Evolutionary conservation across 768 basidiomycete genomes (phyloP).

Genomic region (Gloeophyllum trabeum): DNA sequence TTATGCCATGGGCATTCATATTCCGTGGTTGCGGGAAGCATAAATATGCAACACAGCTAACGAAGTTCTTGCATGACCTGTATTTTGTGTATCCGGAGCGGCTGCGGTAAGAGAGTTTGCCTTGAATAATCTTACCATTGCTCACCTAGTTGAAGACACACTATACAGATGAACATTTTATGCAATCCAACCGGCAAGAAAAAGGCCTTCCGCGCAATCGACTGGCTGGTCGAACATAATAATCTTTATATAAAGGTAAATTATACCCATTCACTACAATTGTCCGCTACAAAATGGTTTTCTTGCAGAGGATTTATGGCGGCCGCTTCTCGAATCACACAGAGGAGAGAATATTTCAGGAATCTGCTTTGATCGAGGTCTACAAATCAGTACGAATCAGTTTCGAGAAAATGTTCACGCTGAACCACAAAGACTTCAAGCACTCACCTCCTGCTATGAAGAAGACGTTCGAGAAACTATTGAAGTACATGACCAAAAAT

Average conservation of each 20-base stretch:
- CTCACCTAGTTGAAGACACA: conserved; percentile 4
- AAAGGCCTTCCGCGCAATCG: conserved; percentile 19
- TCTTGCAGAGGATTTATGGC: conserved; percentile 19
- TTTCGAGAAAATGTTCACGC: background rate
- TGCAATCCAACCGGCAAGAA: conserved; percentile 24
- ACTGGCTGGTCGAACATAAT: conserved; percentile 30
- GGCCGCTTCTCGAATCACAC: conserved; percentile 23
- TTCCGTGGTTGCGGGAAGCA: conserved; percentile 21
- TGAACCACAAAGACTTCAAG: background rate
- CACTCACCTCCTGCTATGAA: conserved; percentile 13
- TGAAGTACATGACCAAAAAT: conserved; percentile 7
- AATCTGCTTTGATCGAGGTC: conserved; percentile 23
- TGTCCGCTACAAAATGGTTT: background rate
- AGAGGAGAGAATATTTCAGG: conserved; percentile 18
- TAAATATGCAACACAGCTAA: conserved; percentile 16
- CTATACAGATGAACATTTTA: conserved; percentile 14
- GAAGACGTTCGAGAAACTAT: conserved; percentile 12
- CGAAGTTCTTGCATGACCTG: conserved; percentile 13
- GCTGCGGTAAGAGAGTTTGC: conserved; percentile 3
- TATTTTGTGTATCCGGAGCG: conserved; percentile 10
- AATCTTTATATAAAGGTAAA: conserved; percentile 32
- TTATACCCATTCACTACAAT: background rate
- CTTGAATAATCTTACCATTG: background rate
- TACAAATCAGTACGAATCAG: conserved; percentile 15
- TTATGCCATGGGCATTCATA: conserved; percentile 17